Evolutionary conservation across 768 basidiomycete species (phyloP).

Genomic region (Amanita rubescens): DNA sequence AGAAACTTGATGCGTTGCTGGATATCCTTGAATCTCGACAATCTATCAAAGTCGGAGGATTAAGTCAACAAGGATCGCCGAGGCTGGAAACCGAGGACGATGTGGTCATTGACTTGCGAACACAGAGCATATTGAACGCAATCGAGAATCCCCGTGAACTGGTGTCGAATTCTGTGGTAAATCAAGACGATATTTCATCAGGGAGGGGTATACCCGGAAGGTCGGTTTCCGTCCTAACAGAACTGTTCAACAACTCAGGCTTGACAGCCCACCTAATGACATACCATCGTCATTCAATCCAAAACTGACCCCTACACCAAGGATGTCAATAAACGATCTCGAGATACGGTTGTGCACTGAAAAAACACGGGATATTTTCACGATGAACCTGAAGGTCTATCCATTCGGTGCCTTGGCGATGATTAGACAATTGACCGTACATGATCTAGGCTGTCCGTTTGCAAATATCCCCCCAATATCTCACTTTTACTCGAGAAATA

Average conservation of each 20-base stretch:
- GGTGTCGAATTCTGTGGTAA: slow-evolving; percentile 13
- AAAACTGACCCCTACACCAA: slow-evolving; percentile 42
- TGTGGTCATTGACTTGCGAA: slow-evolving; percentile 49
- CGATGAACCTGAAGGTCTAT: slow-evolving; percentile 84
- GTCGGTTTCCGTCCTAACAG: slow-evolving; percentile 19
- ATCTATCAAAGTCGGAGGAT: slow-evolving; percentile 41
- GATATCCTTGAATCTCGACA: slow-evolving; percentile 55
- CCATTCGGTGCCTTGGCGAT: background rate
- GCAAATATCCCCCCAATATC: slow-evolving; percentile 77
- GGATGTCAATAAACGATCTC: slow-evolving; percentile 64
- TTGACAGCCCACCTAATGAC: background rate
- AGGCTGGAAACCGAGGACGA: slow-evolving; percentile 41
- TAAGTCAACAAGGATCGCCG: slow-evolving; percentile 10
- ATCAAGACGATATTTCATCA: slow-evolving; percentile 31
- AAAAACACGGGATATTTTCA: slow-evolving; percentile 86
- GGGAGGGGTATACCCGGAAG: slow-evolving; percentile 55
- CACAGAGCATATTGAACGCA: slow-evolving; percentile 14
- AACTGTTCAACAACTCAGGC: background rate
- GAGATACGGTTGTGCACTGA: slow-evolving; percentile 75
- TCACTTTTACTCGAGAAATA: slow-evolving; percentile 74
- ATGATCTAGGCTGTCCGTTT: slow-evolving; percentile 69
- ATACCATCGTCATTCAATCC: slow-evolving; percentile 7
- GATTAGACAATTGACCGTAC: background rate
- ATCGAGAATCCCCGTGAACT: background rate
- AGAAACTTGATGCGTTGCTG: slow-evolving; percentile 72